Conservation (phyloP, 768 basidiomycete genomes). For the Naganishia randhawae region DNA sequence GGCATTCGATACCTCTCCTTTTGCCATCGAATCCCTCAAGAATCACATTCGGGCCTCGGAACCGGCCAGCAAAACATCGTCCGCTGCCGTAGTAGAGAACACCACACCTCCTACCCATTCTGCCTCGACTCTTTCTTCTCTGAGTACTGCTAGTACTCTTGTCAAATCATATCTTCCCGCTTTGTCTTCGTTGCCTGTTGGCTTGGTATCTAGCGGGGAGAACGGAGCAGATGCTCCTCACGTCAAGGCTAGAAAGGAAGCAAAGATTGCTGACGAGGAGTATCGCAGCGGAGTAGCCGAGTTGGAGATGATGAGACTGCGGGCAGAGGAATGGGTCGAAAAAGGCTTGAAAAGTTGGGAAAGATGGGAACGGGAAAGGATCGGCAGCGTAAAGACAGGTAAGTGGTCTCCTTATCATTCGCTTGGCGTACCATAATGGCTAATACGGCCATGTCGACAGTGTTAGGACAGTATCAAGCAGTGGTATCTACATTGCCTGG, state of each 20-base stretch:
- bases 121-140: neutral
- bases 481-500: slow-evolving; percentile 70
- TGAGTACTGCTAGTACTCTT: slow-evolving; percentile 22
- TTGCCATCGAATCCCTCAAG: slow-evolving; percentile 29
- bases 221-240: slow-evolving; percentile 62
- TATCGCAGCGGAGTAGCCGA: slow-evolving; percentile 77
- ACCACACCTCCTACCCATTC: neutral
- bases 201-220: slow-evolving; percentile 34
- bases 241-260: slow-evolving; percentile 68
- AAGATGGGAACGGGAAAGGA: slow-evolving; percentile 76
- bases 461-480: slow-evolving; percentile 80
- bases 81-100: neutral
- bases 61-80: neutral
- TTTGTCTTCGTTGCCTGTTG: slow-evolving; percentile 12
- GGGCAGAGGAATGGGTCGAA: slow-evolving; percentile 79
- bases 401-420: slow-evolving; percentile 25
- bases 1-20: slow-evolving; percentile 29
- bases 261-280: slow-evolving; percentile 71
- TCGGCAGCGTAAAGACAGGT: slow-evolving; percentile 82
- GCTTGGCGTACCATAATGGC: neutral
- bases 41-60: slow-evolving; percentile 27
- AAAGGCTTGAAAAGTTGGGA: slow-evolving; percentile 75
- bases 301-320: slow-evolving; percentile 78
- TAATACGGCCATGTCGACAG: slow-evolving; percentile 50
- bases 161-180: slow-evolving; percentile 31